A percentile compares a stretch with the other conserved stretches of the same genome.
phyloP scores from a whole-genome alignment of 2,329 filamentous ascomycete genomes.

The Chaetomium strumarium region DNA sequence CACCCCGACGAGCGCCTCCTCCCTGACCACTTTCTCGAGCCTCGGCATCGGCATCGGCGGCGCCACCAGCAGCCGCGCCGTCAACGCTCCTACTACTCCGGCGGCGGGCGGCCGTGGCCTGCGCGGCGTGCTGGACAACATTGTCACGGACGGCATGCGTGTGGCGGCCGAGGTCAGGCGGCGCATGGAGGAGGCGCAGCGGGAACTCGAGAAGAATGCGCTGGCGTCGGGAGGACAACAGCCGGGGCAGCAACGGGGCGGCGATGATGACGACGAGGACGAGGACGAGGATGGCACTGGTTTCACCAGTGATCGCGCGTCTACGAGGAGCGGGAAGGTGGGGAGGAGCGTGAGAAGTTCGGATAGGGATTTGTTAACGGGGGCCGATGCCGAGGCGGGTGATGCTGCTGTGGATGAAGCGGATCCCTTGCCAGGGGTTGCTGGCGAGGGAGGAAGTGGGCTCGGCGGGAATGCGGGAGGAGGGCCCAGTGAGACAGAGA shows the following conservation, averaged over 20 bases:
- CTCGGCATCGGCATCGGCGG: constrained; percentile 49
- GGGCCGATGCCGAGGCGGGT: constrained; percentile 62
- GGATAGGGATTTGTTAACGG: constrained; percentile 66
- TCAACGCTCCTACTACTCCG: neutral
- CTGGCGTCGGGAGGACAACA: constrained; percentile 27
- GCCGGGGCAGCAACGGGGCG: constrained; percentile 54
- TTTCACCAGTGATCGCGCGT: constrained; percentile 22
- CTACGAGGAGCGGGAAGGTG: constrained; percentile 47
- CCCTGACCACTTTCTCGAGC: constrained; percentile 80
- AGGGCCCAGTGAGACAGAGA: constrained; percentile 5
- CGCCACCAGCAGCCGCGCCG: constrained; percentile 37
- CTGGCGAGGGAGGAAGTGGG: neutral
- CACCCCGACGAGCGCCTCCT: constrained; percentile 48
- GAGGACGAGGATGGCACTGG: constrained; percentile 31
- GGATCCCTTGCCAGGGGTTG: neutral
- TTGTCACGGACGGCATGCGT: constrained; percentile 94
- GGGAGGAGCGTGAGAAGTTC: constrained; percentile 59
- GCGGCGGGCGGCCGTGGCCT: constrained; percentile 57
- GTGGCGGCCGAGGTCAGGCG: constrained; percentile 88
- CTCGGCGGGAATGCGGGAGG: constrained; percentile 27
- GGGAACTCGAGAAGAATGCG: constrained; percentile 80
- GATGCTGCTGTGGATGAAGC: constrained; percentile 14
- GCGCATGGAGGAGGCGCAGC: constrained; percentile 92
- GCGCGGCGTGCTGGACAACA: constrained; percentile 90
- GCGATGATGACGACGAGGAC: constrained; percentile 66